Evolutionary conservation across 2,329 filamentous ascomycete species (phyloP).

Genomic region (Tympanopsis confertula): DNA sequence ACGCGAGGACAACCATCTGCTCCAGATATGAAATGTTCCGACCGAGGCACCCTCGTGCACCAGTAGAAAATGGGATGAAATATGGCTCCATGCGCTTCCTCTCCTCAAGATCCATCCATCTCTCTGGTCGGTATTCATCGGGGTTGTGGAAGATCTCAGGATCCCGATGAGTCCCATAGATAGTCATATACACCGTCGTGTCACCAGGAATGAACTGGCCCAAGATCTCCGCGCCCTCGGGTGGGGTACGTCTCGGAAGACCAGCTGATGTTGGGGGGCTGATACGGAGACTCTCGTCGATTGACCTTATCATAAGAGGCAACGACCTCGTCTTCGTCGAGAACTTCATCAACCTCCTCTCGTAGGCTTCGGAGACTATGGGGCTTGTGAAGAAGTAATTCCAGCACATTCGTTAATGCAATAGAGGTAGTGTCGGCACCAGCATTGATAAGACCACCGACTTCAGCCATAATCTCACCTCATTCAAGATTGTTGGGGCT

Average conservation of each 20-base stretch:
- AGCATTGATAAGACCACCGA: constrained; percentile 19
- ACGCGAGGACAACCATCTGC: not conserved
- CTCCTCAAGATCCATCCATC: constrained; percentile 19
- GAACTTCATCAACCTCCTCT: constrained; percentile 19
- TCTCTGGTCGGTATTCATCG: constrained; percentile 20
- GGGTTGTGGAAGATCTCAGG: constrained; percentile 16
- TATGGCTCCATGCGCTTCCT: constrained; percentile 8
- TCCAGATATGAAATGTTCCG: not conserved
- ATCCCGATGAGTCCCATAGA: constrained; percentile 18
- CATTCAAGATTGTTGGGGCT: constrained; percentile 25
- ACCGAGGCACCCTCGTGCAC: not conserved
- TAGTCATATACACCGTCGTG: constrained; percentile 23
- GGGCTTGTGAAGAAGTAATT: constrained; percentile 28
- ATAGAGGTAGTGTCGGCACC: no score
- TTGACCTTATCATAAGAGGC: constrained; percentile 26
- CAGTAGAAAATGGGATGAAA: not conserved
- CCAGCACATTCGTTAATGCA: no score
- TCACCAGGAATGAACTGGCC: constrained; percentile 24
- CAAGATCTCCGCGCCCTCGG: constrained; percentile 21
- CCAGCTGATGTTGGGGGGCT: constrained; percentile 22
- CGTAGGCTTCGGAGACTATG: constrained; percentile 14
- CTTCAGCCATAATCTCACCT: constrained; percentile 34
- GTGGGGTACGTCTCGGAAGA: constrained; percentile 23
- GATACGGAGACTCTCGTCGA: constrained; percentile 27
- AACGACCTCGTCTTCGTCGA: constrained; percentile 18